phyloP scores from a whole-genome alignment of 371 early-diverging fungal genomes.

The Circinella minor region DNA sequence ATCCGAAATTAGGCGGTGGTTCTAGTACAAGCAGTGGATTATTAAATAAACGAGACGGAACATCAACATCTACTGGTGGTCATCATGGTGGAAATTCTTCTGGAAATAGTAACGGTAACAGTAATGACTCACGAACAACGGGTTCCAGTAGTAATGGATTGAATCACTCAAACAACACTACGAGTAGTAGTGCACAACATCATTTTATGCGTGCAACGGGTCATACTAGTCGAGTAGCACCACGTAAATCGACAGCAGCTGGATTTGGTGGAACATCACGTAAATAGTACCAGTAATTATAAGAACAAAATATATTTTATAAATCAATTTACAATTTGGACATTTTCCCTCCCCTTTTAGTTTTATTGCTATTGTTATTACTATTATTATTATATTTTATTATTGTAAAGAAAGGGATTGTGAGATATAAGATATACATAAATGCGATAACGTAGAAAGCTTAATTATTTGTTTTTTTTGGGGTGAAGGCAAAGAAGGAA shows the following conservation, averaged over 20 bases:
- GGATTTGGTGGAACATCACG: constrained; percentile 2
- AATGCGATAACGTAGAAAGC: too few species aligned
- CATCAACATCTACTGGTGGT: background rate
- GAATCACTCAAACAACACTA: background rate
- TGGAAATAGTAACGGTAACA: background rate
- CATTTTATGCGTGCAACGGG: constrained; percentile 8
- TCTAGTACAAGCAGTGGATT: background rate
- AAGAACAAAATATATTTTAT: background rate
- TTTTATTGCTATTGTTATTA: too few species aligned
- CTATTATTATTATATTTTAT: too few species aligned
- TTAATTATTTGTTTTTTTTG: too few species aligned
- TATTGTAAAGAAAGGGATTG: too few species aligned
- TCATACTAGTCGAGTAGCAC: constrained; percentile 4
- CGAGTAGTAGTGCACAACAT: constrained; percentile 10
- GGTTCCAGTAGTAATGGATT: background rate
- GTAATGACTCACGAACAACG: background rate
- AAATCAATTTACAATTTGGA: background rate
- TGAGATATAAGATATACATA: too few species aligned
- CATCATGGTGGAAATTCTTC: background rate
- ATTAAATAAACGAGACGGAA: background rate
- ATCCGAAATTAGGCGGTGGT: background rate
- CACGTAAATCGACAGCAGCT: constrained; percentile 11
- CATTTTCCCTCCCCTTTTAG: too few species aligned
- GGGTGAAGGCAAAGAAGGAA: too few species aligned
- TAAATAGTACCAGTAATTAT: background rate